A percentile compares a stretch with the other conserved stretches of the same genome.
Conservation (phyloP, 2,329 filamentous ascomycete genomes). For the Penicillium corylophilum region DNA sequence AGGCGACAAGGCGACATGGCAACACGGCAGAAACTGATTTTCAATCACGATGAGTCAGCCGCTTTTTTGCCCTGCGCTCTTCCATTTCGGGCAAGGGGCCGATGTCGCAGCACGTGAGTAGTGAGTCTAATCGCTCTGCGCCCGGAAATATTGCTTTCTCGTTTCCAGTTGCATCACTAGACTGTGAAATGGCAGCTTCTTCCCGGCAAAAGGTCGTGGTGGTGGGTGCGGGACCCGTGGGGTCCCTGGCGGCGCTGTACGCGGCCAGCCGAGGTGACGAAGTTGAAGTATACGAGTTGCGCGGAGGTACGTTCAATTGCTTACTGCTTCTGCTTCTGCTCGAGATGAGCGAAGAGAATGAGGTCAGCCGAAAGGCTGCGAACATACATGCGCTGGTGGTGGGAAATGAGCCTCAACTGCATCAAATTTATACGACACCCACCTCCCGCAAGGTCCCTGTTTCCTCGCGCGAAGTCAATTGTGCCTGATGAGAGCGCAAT, state of each 20-base stretch:
- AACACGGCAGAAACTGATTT: not conserved
- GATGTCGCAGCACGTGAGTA: constrained; percentile 20
- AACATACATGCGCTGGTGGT: not conserved
- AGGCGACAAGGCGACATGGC: not conserved
- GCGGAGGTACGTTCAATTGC: constrained; percentile 66
- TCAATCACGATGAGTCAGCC: not conserved
- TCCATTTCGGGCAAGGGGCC: constrained; percentile 4
- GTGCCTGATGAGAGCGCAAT: not conserved
- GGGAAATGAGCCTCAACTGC: not conserved
- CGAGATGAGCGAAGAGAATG: not conserved
- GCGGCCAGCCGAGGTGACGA: constrained; percentile 83
- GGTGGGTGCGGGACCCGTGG: constrained; percentile 90
- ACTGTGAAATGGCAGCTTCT: constrained; percentile 6
- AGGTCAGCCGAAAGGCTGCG: not conserved
- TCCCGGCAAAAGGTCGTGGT: constrained; percentile 69
- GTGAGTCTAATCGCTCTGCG: not conserved
- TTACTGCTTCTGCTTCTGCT: not conserved
- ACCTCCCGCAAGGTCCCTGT: constrained; percentile 12
- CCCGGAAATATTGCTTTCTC: not conserved
- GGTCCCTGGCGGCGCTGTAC: constrained; percentile 87
- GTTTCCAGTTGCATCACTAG: constrained; percentile 5
- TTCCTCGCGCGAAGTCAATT: not conserved
- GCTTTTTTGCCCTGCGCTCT: not conserved
- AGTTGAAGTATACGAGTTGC: constrained; percentile 91
- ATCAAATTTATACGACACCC: constrained; percentile 4